These are phyloP conservation scores for Pistacia integerrima DNA, from an alignment of 345 rosid species.

Conservation along the genomic window DNA sequence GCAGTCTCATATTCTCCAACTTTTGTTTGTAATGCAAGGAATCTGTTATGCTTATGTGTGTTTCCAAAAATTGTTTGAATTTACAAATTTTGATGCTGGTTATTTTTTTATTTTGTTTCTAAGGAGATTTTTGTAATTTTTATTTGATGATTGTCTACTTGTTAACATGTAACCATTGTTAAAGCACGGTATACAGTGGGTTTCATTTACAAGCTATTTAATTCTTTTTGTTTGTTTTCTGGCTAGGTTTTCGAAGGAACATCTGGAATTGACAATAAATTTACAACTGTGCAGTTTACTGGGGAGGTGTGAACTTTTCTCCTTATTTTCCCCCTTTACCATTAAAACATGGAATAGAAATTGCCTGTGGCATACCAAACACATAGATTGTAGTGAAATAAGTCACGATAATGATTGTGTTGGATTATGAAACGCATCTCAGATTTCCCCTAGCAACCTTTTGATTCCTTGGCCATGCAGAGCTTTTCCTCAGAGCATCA, in stretches of 20 bases:
- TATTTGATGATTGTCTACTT: background rate
- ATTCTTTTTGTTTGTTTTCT: slow-evolving; percentile 16
- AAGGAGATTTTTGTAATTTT: background rate
- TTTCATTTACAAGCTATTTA: background rate
- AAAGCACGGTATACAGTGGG: background rate
- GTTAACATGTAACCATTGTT: background rate
- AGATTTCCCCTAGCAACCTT: background rate
- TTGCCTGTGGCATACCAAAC: background rate
- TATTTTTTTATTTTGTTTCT: background rate
- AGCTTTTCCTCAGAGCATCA: background rate
- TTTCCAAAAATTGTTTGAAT: background rate
- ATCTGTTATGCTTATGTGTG: background rate
- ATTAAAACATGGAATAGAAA: too few species aligned
- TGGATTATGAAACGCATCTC: background rate
- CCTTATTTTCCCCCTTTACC: too few species aligned
- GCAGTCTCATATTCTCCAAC: background rate
- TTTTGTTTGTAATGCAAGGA: background rate
- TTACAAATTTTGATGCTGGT: background rate
- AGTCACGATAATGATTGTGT: background rate
- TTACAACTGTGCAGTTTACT: slow-evolving; percentile 89
- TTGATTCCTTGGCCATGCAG: background rate
- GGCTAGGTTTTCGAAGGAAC: slow-evolving; percentile 91
- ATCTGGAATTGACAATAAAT: slow-evolving; percentile 92
- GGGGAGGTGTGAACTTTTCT: slow-evolving; percentile 63
- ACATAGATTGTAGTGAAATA: background rate